Evolutionary conservation across 768 basidiomycete genomes (phyloP), one percentile per base, ranked within the genome.

Genomic region (Trametopsis cervina): DNA sequence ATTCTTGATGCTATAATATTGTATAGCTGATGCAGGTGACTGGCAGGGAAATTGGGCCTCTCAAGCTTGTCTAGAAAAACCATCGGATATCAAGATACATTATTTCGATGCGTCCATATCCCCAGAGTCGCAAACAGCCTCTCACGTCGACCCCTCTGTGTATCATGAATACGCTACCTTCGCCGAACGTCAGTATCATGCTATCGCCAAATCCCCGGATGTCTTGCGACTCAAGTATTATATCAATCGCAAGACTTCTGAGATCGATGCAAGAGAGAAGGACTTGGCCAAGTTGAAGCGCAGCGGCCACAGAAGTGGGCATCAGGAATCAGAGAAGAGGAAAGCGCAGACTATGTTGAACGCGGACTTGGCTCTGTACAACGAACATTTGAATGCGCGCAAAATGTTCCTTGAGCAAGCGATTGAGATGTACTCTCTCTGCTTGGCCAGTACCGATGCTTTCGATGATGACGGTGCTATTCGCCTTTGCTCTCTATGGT

Each of bases 401-500:
- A 67, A 78, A 47, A 62, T 70, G 0, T 92, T 92, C 63, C 75
- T 97, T 7, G 68, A 73, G 23, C 76, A 80, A 46, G 87, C 94
- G 0, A 71, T 96, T 47, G 73, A 81, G 35, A 94, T 94, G 89
- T 93, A 90, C 65, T 84, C 91, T 2, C 76, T 72, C 15, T 84
- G 84, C 51, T 72, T 99, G 33, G 68, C 76, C 23, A 62, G 73
- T 0, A 86, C 88, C 0, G 83, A 91, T 56, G 66, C 66, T 0
- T 84, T 80, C 52, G 89, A 98, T 60, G 81, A 83, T 47, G 81
- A 87, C 45, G 81, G 79, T 0, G 72, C 85, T 3, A 86, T 92
- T 45, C 81, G 90, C 10, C 72, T 99, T 23, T 84, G 81, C 54
- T 93, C 94, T 1, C 74, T 98, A 2, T 98, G 95, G 96, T 82